Base-by-base conservation (phyloP, 1,139 yeast genomes). In the Saccharomyces hybrid region DNA sequence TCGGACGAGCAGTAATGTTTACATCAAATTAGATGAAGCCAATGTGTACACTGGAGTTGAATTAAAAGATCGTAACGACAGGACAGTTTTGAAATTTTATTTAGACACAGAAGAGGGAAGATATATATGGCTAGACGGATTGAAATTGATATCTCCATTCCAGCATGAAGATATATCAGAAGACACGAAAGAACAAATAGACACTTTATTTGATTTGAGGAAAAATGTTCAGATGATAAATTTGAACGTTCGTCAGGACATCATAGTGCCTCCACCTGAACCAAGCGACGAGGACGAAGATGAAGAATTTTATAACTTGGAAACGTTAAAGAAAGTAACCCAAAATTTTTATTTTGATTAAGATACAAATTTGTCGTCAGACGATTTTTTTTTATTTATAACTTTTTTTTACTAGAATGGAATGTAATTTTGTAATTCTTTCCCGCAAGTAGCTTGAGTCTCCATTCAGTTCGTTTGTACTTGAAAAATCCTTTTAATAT, bases 61-160 rank as follows among this genome's bases (percentile, higher is more conserved):
- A 1, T 66, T 83, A 25, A 56, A 76, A 6, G 82, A 80, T 38
- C 73, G 75, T 47, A 71, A 71, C 46, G 69, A 70, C 46, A 74
- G 76, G 54, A 65, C 68, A 25, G 60, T 82, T 14, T 74, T 88
- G 56, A 71, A 76, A 26, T 85, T 88, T 62, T 87, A 79, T 67
- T 80, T 88, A 6, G 93, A 87, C 59, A 84, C 90, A 5, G 79
- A 81, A 57, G 89, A 85, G 52, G 79, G 82, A 56, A 83, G 86
- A 52, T 81, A 80, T 56, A 82, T 84, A 9, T 88, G 95, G 95
- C 74, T 85, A 49, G 96, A 88, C 70, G 96, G 96, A 1, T 70
- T 88, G 55, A 82, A 81, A 66, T 75, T 88, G 78, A 73, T 86
- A 60, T 71, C 75, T 32, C 59, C 64, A 9, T 55, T 58, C 4